Evolutionary conservation across 257 asterid genomes (phyloP).

Genomic region (Fraxinus anomala): DNA sequence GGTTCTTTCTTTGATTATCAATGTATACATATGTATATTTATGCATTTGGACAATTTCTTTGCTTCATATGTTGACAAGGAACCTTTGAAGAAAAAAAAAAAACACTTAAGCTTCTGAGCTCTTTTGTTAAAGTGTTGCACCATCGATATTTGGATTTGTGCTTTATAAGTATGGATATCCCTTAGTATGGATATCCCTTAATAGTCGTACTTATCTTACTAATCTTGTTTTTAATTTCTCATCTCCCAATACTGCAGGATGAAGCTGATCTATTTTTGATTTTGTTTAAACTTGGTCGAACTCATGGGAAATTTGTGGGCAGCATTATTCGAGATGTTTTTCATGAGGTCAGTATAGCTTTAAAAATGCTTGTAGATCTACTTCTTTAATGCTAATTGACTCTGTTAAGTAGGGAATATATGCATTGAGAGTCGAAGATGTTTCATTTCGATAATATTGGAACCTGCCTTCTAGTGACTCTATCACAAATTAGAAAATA

Average conservation of each 20-base stretch:
- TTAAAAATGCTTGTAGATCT: slow-evolving; percentile 19
- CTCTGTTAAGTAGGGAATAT: slow-evolving; percentile 4
- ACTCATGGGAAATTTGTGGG: slow-evolving; percentile 62
- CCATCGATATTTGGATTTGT: neutral
- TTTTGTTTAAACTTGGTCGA: slow-evolving; percentile 61
- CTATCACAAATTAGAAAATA: neutral
- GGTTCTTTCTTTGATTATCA: slow-evolving; percentile 22
- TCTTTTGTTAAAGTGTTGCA: neutral
- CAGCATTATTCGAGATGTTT: slow-evolving; percentile 50
- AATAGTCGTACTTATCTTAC: neutral
- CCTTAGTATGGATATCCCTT: neutral
- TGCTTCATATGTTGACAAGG: slow-evolving; percentile 6
- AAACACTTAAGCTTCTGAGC: slow-evolving; percentile 4
- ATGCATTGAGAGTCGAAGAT: neutral
- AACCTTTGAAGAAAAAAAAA: neutral
- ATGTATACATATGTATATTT: slow-evolving; percentile 2
- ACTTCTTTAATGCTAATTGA: slow-evolving; percentile 8
- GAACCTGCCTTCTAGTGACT: neutral
- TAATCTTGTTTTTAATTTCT: neutral
- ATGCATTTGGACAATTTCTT: neutral
- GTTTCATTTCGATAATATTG: neutral
- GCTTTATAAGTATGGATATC: neutral
- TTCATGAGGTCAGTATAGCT: slow-evolving; percentile 60
- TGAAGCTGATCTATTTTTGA: slow-evolving; percentile 68
- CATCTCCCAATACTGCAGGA: slow-evolving; percentile 55